phyloP scores from a whole-genome alignment of 768 basidiomycete species.

The Tylopilus sp. region DNA sequence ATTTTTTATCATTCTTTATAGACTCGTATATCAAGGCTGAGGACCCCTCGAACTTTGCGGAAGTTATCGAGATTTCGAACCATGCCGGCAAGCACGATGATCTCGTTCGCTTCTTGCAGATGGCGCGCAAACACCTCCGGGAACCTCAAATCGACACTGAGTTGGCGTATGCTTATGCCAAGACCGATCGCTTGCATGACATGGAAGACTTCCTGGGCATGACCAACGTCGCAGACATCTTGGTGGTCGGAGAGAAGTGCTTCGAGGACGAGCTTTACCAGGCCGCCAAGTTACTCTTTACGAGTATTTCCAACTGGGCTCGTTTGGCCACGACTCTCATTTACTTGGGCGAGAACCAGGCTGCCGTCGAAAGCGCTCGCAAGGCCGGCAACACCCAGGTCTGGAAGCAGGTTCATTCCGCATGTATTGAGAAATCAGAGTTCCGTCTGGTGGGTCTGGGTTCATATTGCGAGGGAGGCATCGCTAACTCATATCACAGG shows the following conservation, averaged over 20 bases:
- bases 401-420: slow-evolving; percentile 99
- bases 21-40: slow-evolving; percentile 98
- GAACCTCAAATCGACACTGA: slow-evolving; percentile 99
- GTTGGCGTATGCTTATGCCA: slow-evolving; percentile 96
- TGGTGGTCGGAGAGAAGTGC: slow-evolving; percentile 98
- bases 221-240: slow-evolving; percentile 97
- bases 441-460: slow-evolving; percentile 70
- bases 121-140: slow-evolving; percentile 95
- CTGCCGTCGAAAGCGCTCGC: slow-evolving; percentile 97
- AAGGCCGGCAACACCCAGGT: slow-evolving; percentile 99
- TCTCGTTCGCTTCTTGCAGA: slow-evolving; percentile 94
- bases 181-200: slow-evolving; percentile 95
- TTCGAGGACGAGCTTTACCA: slow-evolving; percentile 98
- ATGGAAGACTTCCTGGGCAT: slow-evolving; percentile 99
- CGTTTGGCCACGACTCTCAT: slow-evolving; percentile 96
- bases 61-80: slow-evolving; percentile 94
- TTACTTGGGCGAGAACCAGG: slow-evolving; percentile 96
- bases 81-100: slow-evolving; percentile 92
- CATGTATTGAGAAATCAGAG: slow-evolving; percentile 96
- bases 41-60: slow-evolving; percentile 89
- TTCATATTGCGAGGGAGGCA: background rate
- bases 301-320: slow-evolving; percentile 98
- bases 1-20: slow-evolving; percentile 25
- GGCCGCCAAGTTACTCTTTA: slow-evolving; percentile 92
- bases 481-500: slow-evolving; percentile 39